Evolutionary conservation across 352 stramenopile genomes (phyloP).

Genomic region (Globisporangium cylindrosporum): DNA sequence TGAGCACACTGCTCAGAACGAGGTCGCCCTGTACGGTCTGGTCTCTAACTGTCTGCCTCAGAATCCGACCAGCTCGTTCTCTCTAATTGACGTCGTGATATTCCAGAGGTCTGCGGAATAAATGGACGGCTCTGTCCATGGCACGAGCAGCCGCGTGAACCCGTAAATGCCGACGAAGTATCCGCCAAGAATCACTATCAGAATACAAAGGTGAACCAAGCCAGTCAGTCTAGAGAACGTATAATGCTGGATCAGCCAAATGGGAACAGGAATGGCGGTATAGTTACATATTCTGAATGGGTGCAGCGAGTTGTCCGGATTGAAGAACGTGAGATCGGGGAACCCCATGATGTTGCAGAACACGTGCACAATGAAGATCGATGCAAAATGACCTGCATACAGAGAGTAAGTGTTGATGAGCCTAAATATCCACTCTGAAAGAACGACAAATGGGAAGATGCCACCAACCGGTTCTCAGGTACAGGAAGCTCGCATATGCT

Average conservation of each 20-base stretch:
- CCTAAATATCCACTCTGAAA: background rate
- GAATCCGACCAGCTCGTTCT: slow-evolving; percentile 41
- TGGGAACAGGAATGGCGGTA: background rate
- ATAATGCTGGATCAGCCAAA: background rate
- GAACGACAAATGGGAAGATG: background rate
- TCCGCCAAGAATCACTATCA: slow-evolving; percentile 61
- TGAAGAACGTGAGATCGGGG: slow-evolving; percentile 86
- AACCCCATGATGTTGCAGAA: slow-evolving; percentile 97
- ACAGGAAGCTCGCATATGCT: slow-evolving; percentile 93
- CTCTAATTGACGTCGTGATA: slow-evolving; percentile 48
- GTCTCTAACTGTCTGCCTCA: slow-evolving; percentile 10
- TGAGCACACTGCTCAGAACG: background rate
- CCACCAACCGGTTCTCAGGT: slow-evolving; percentile 79
- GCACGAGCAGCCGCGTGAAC: slow-evolving; percentile 73
- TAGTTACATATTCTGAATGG: slow-evolving; percentile 67
- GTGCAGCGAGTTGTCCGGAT: slow-evolving; percentile 69
- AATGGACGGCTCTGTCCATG: slow-evolving; percentile 73
- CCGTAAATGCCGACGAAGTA: slow-evolving; percentile 85
- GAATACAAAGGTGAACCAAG: background rate
- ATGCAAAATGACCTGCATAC: slow-evolving; percentile 73
- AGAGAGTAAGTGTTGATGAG: background rate
- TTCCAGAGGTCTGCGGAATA: slow-evolving; percentile 85
- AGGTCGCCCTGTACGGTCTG: background rate
- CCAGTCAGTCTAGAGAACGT: background rate
- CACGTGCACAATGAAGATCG: slow-evolving; percentile 89